Base-by-base conservation (phyloP, 306 rosid species). In the Cucurbita moschata region DNA sequence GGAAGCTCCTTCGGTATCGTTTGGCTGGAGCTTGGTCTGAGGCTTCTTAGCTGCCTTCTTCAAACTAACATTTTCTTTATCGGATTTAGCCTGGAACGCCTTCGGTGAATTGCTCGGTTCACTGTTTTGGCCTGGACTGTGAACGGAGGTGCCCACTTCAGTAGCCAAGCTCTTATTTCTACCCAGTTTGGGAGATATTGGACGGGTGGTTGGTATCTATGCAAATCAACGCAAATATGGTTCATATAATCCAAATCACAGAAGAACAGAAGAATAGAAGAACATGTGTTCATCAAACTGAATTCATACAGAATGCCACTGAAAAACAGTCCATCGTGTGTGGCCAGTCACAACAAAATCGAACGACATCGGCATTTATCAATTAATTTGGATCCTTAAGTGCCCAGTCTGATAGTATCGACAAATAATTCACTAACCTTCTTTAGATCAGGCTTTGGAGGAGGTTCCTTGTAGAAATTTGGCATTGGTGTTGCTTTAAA, bases 401-500 rank as follows among this genome's bases (percentile, higher is more conserved):
- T 21, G 53, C 18, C 35, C 19, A 51, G 51, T 11, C 37, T 71
- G 62, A 37, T 4, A 37, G 15, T 52, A 71, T 37, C 54, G 57
- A 61, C 51, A 12, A 57, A 51, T 35, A 15, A 39, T 70, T 59
- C 56, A 71, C 43, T 80, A 68, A 94, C 98, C 96, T 89, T 94
- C 81, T 90, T 94, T 51, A 94, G 78, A 84, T 90, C 98, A 81
- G 80, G 75, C 82, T 82, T 94, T 50, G 86, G 96, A 80, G 88
- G 97, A 75, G 98, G 97, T 81, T 94, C 98, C 76, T 85, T 94
- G 26, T 94, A 94, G 88, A 94, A 94, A 82, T 75, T 86, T 39
- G 98, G 98, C 97, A 94, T 89, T 55, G 98, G 96, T 26, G 96
- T 75, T 30, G 98, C 98, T 83, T 83, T 94, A 74, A 94, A 94